Conservation (phyloP, 129 eudicot genomes). For the Flaveria trinervia region DNA sequence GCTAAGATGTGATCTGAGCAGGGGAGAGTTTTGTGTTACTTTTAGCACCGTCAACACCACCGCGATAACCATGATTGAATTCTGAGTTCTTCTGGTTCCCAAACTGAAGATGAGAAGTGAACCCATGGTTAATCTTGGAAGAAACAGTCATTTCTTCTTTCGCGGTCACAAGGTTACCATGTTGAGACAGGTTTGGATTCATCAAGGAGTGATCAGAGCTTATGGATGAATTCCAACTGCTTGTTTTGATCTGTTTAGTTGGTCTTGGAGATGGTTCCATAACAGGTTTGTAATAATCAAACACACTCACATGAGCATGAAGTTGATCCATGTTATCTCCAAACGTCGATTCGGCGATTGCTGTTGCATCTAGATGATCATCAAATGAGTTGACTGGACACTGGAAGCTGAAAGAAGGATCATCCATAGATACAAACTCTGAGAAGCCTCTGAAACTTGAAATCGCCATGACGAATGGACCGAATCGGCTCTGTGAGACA, state of each 20-base stretch:
- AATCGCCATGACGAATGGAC: constrained; percentile 45
- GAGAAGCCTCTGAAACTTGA: constrained; percentile 51
- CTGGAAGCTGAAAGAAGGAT: constrained; percentile 42
- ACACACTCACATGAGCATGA: constrained; percentile 29
- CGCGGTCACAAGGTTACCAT: constrained; percentile 42
- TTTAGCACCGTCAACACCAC: constrained; percentile 45
- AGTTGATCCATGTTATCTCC: constrained; percentile 37
- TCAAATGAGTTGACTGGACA: constrained; percentile 53
- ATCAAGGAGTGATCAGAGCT: constrained; percentile 39
- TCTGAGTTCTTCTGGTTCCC: constrained; percentile 28
- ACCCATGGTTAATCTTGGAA: constrained; percentile 35
- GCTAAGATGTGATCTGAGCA: constrained; percentile 79
- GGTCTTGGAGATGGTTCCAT: constrained; percentile 52
- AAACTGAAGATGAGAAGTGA: constrained; percentile 41
- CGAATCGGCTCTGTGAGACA: constrained; percentile 12
- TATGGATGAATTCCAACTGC: constrained; percentile 40
- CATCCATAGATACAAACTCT: constrained; percentile 65
- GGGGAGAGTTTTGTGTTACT: constrained; percentile 42
- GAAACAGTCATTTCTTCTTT: constrained; percentile 54
- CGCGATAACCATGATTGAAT: constrained; percentile 30
- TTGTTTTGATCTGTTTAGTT: constrained; percentile 48
- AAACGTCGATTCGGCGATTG: constrained; percentile 33
- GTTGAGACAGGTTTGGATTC: constrained; percentile 30
- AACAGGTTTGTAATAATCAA: constrained; percentile 38
- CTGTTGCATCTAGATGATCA: constrained; percentile 43